Percentiles rank a stretch among this genome's conserved stretches.
Evolutionary conservation across 163 green algal genomes (phyloP).

Genomic region (Scenedesmus sp.): DNA sequence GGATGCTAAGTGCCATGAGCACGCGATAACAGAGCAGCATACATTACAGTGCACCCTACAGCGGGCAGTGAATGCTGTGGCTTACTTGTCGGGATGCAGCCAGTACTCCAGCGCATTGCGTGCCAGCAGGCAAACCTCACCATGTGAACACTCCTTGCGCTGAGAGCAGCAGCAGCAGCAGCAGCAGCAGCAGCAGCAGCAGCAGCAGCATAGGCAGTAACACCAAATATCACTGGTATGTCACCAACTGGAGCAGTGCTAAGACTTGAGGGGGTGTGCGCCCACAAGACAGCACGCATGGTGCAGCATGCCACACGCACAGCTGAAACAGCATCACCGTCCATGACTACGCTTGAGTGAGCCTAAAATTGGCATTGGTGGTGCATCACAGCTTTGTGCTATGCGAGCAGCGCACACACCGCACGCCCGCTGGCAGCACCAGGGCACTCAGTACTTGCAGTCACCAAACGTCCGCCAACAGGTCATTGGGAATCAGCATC

Average conservation of each 20-base stretch:
- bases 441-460: neutral
- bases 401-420: neutral
- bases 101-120: conserved; percentile 46
- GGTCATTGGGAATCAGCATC: too few species aligned
- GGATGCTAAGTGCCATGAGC: too few species aligned
- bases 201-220: neutral
- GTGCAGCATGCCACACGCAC: too few species aligned
- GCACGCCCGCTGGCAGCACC: too few species aligned
- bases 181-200: neutral
- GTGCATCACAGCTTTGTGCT: neutral
- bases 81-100: conserved; percentile 52
- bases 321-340: too few species aligned
- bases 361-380: too few species aligned
- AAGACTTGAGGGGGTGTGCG: too few species aligned
- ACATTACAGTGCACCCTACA: neutral
- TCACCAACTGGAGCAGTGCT: too few species aligned
- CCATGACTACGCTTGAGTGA: too few species aligned
- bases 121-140: conserved; percentile 19
- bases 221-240: too few species aligned
- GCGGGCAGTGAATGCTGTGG: neutral
- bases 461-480: too few species aligned
- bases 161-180: neutral
- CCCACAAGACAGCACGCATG: too few species aligned
- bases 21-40: neutral
- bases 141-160: conserved; percentile 46